Percentiles rank a stretch among this genome's conserved stretches.
Evolutionary conservation across 2,329 filamentous ascomycete species (phyloP).

Genomic region (Fusarium lateritium): DNA sequence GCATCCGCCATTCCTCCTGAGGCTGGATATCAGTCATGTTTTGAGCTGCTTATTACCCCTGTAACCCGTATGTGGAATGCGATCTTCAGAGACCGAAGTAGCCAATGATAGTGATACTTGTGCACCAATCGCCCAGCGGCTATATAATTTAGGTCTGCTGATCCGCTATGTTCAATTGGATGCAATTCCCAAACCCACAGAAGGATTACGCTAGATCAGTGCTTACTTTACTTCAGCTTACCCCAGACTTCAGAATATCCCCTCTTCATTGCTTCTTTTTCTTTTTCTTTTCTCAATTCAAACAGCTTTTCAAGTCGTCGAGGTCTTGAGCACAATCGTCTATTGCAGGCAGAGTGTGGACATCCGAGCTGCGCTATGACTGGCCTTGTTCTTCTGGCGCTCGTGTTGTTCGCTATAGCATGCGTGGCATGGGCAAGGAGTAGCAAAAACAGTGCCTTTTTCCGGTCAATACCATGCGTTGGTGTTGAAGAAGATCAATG

Average conservation of each 20-base stretch:
- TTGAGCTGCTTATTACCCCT: too few relatives aligned
- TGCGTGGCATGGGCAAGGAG: not conserved
- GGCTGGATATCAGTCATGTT: too few relatives aligned
- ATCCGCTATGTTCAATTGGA: not conserved
- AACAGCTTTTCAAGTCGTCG: not conserved
- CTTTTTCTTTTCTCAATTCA: not conserved
- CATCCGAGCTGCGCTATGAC: not conserved
- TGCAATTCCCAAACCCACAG: not conserved
- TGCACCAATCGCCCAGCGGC: too few relatives aligned
- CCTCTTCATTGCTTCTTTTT: not conserved
- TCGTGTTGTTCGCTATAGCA: not conserved
- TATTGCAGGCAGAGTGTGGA: too few relatives aligned
- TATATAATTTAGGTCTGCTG: not conserved
- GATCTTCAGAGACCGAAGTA: not conserved
- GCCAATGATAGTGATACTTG: not conserved
- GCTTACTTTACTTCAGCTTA: not conserved
- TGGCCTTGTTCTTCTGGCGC: fast-evolving
- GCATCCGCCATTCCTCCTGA: too few relatives aligned
- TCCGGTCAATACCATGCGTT: not conserved
- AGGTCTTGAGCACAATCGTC: not conserved
- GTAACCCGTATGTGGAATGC: not conserved
- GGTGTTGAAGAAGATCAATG: not conserved
- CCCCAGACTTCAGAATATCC: not conserved
- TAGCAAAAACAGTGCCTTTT: not conserved
- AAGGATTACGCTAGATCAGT: not conserved